Evolutionary conservation across 805 yeast genomes (phyloP).

Genomic region (Candida pseudoglaebosa): DNA sequence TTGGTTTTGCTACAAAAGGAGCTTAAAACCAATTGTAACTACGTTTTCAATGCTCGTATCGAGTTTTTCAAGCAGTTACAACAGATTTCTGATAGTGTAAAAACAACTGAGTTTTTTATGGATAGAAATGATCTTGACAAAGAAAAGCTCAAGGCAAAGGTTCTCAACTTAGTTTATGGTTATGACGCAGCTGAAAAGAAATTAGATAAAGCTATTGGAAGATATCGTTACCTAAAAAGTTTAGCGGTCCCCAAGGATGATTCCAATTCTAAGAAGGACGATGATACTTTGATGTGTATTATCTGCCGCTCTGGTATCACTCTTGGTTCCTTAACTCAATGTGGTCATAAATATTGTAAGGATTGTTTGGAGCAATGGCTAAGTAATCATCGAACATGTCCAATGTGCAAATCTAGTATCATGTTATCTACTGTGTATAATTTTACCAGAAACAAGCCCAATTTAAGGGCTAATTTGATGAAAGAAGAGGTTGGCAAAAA

Average conservation of each 20-base stretch:
- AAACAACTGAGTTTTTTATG: slow-evolving; percentile 23
- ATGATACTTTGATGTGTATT: slow-evolving; percentile 52
- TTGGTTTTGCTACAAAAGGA: slow-evolving; percentile 42
- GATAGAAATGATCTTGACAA: slow-evolving; percentile 15
- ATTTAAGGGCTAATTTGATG: slow-evolving; percentile 45
- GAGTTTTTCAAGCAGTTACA: slow-evolving; percentile 84
- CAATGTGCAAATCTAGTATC: slow-evolving; percentile 68
- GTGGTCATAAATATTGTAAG: slow-evolving; percentile 91
- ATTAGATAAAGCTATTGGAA: slow-evolving; percentile 31
- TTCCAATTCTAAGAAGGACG: slow-evolving; percentile 7
- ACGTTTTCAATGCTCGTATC: slow-evolving; percentile 73
- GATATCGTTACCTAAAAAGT: slow-evolving; percentile 30
- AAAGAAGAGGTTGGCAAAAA: slow-evolving; percentile 17
- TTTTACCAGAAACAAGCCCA: slow-evolving; percentile 58
- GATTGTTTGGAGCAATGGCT: slow-evolving; percentile 80
- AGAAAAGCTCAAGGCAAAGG: not conserved
- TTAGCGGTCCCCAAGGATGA: slow-evolving; percentile 13
- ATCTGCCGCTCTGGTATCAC: slow-evolving; percentile 73
- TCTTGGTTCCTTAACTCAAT: slow-evolving; percentile 76
- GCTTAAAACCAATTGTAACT: slow-evolving; percentile 49
- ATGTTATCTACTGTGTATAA: slow-evolving; percentile 54
- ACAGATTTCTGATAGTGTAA: slow-evolving; percentile 78
- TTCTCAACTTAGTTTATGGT: not conserved
- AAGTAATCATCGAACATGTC: slow-evolving; percentile 56
- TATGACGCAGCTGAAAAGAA: slow-evolving; percentile 2